Evolutionary conservation across 768 basidiomycete genomes (phyloP).

Genomic region (Cubamyces sp.): DNA sequence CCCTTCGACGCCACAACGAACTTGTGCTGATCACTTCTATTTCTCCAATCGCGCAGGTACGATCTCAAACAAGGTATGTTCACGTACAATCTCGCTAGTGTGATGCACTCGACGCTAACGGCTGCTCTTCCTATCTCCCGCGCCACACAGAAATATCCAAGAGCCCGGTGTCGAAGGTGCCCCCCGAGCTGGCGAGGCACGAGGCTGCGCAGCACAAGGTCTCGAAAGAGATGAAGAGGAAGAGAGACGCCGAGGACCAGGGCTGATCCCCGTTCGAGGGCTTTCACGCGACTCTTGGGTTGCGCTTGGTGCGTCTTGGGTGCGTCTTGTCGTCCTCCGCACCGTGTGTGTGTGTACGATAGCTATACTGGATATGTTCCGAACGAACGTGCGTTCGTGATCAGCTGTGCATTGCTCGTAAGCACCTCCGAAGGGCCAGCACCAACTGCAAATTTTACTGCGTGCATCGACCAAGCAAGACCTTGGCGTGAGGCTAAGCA

Average conservation of each 20-base stretch:
- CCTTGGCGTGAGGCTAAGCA: slow-evolving; percentile 1
- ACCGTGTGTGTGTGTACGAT: not conserved
- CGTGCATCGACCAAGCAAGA: not conserved
- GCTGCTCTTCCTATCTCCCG: slow-evolving; percentile 4
- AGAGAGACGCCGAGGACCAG: slow-evolving; percentile 82
- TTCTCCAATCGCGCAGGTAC: slow-evolving; percentile 59
- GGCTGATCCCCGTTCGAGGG: slow-evolving; percentile 20
- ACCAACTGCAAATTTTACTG: not conserved
- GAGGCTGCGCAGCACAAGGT: slow-evolving; percentile 91
- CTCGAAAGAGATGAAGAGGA: slow-evolving; percentile 93
- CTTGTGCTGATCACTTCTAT: slow-evolving; percentile 22
- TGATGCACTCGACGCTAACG: slow-evolving; percentile 3
- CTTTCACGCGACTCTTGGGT: not conserved
- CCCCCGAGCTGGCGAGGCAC: slow-evolving; percentile 87
- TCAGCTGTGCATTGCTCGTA: not conserved
- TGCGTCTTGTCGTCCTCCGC: slow-evolving; percentile 12
- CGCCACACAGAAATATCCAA: slow-evolving; percentile 79
- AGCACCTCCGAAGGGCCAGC: not conserved
- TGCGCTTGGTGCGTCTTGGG: slow-evolving; percentile 10
- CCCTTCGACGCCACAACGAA: not conserved
- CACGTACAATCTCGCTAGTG: slow-evolving; percentile 15
- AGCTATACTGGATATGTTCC: slow-evolving; percentile 8
- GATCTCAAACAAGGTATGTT: slow-evolving; percentile 88
- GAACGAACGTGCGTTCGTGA: slow-evolving; percentile 14
- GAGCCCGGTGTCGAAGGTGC: slow-evolving; percentile 89